Percentiles rank a stretch among this genome's conserved stretches.
Evolutionary conservation across 179 eudicot species (phyloP).

Genomic region (Spergularia azorica): DNA sequence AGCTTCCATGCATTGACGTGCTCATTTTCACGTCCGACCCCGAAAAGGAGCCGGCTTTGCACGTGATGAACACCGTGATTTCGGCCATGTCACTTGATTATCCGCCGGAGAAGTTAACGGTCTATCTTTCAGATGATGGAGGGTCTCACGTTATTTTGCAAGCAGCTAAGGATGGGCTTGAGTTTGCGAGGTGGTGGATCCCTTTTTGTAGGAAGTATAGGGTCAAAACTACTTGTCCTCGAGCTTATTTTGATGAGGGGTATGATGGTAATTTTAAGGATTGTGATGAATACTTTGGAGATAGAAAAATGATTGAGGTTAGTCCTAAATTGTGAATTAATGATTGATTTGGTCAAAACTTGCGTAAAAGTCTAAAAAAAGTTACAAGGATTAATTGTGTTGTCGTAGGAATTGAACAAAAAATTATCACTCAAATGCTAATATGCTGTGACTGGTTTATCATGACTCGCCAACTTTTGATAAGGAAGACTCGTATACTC

Average conservation of each 20-base stretch:
- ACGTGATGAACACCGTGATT: conserved; percentile 6
- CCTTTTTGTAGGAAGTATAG: conserved; percentile 4
- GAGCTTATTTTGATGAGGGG: background rate
- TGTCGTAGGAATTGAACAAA: too few relatives aligned
- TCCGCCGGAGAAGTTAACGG: background rate
- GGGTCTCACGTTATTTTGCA: background rate
- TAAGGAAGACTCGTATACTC: too few relatives aligned
- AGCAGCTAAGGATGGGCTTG: background rate
- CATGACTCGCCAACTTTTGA: too few relatives aligned
- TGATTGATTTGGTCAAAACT: too few relatives aligned
- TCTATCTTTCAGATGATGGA: conserved; percentile 3
- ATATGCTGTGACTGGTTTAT: too few relatives aligned
- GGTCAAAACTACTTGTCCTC: background rate
- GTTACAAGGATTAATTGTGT: too few relatives aligned
- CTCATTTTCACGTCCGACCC: background rate
- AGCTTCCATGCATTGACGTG: background rate
- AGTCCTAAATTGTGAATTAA: background rate
- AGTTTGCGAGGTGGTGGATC: background rate
- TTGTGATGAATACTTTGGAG: background rate
- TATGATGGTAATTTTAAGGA: background rate
- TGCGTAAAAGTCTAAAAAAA: too few relatives aligned
- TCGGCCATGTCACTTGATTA: conserved; percentile 9
- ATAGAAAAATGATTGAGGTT: background rate
- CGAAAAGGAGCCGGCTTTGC: background rate
- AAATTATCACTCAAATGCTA: too few relatives aligned